Evolutionary conservation across 306 rosid genomes (phyloP), one percentile per base, ranked within the genome.

Genomic region (Prunus mira): DNA sequence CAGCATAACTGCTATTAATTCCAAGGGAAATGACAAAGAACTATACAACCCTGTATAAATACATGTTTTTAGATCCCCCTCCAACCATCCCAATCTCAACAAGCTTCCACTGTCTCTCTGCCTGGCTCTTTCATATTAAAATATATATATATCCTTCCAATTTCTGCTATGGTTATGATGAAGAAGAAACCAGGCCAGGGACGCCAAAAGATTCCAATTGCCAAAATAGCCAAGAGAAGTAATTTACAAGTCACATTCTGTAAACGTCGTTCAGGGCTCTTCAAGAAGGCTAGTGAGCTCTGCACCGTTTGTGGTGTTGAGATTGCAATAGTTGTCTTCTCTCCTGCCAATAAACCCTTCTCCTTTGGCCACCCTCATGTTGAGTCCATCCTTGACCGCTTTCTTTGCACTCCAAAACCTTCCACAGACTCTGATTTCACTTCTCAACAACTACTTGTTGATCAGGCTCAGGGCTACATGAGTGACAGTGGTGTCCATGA

Each of bases 201-300:
- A 69, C 85, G 92, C 11, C 87, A 83, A 71, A 91, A 89, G 74
- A 87, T 89, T 2, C 86, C 86, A 0, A 89, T 87, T 15, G 85
- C 82, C 38, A 89, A 87, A 83, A 91, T 91, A 70, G 87, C 80
- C 0, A 91, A 86, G 70, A 83, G 85, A 30, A 87, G 81, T 41
- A 86, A 87, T 55, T 67, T 91, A 5, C 89, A 87, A 81, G 93
- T 91, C 12, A 86, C 97, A 12, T 91, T 91, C 65, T 91, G 91
- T 0, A 91, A 89, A 32, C 88, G 93, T 3, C 88, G 92, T 4
- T 89, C 92, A 0, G 97, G 97, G 0, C 65, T 91, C 1, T 91
- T 91, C 84, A 91, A 91, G 75, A 91, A 91, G 32, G 92, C 92
- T 0, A 86, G 97, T 27, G 94, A 89, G 32, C 89, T 91, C 51